Percentiles rank a stretch among this genome's conserved stretches.
These are phyloP conservation scores for Lachancea sp. DNA, from an alignment of 805 yeast species.

Conservation along the genomic window DNA sequence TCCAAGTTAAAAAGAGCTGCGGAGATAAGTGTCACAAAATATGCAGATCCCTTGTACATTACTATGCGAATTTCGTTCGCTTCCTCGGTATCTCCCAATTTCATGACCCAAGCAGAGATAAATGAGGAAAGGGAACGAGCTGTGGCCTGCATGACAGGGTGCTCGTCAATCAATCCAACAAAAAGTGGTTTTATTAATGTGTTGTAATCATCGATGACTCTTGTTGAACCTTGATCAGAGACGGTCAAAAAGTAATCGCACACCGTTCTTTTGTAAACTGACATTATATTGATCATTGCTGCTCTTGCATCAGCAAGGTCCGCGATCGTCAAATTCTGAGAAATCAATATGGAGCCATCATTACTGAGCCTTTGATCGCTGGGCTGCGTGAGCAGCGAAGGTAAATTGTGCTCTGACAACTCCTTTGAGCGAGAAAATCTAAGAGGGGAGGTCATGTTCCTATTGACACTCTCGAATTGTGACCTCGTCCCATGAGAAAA, in stretches of 20 bases:
- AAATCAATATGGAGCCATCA: not conserved
- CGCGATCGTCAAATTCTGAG: constrained; percentile 7
- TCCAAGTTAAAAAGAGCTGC: constrained; percentile 30
- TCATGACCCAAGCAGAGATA: constrained; percentile 26
- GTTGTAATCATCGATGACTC: constrained; percentile 22
- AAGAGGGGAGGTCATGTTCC: constrained; percentile 5
- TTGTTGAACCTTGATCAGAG: constrained; percentile 12
- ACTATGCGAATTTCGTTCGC: constrained; percentile 32
- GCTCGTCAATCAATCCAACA: constrained; percentile 35
- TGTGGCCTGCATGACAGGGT: constrained; percentile 32
- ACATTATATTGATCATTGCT: constrained; percentile 27
- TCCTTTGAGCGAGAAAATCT: constrained; percentile 8
- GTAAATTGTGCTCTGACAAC: constrained; percentile 8
- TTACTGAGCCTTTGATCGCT: not conserved
- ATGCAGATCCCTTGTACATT: constrained; percentile 19
- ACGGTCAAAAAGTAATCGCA: constrained; percentile 24
- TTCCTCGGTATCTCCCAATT: constrained; percentile 25
- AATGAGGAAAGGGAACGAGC: constrained; percentile 33
- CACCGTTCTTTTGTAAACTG: constrained; percentile 26
- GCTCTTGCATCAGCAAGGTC: constrained; percentile 22
- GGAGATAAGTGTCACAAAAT: constrained; percentile 36
- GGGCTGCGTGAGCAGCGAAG: not conserved
- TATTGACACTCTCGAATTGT: constrained; percentile 5
- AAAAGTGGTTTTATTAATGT: constrained; percentile 35
- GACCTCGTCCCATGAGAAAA: not conserved